A percentile compares a stretch with the other conserved stretches of the same genome.
These are phyloP conservation scores for Pichia sp. DNA, from an alignment of 1,139 yeast genomes.

Conservation along the genomic window DNA sequence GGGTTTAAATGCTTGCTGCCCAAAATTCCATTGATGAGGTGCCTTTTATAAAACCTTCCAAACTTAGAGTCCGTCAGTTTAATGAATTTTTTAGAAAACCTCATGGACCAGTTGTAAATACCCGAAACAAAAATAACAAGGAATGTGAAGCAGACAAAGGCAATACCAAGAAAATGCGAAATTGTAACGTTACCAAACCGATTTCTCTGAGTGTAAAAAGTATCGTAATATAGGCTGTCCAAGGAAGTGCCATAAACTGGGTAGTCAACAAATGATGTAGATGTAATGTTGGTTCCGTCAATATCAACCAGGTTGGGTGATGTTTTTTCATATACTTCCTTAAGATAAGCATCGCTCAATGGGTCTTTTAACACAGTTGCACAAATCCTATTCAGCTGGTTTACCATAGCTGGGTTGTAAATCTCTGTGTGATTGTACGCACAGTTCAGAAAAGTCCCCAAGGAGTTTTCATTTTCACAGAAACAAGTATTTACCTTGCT, in stretches of 20 bases:
- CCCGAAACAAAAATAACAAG: slow-evolving; percentile 34
- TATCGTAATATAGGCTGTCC: slow-evolving; percentile 25
- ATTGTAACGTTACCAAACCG: slow-evolving; percentile 32
- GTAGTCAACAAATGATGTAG: neutral
- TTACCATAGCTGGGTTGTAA: slow-evolving; percentile 1
- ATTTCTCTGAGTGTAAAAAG: slow-evolving; percentile 27
- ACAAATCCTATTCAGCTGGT: neutral
- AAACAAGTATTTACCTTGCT: slow-evolving; percentile 14
- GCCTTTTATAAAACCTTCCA: slow-evolving; percentile 33
- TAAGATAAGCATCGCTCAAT: too few relatives aligned
- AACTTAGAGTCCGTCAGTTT: slow-evolving; percentile 28
- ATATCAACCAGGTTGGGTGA: slow-evolving; percentile 25
- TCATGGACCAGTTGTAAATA: slow-evolving; percentile 34
- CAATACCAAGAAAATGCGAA: slow-evolving; percentile 42
- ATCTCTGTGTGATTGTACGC: neutral
- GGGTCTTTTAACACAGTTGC: neutral
- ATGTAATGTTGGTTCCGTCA: neutral
- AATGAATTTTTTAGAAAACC: slow-evolving; percentile 31
- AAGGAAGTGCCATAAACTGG: slow-evolving; percentile 14
- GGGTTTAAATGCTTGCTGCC: slow-evolving; percentile 33
- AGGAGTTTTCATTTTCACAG: slow-evolving; percentile 16
- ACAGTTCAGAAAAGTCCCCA: slow-evolving; percentile 10
- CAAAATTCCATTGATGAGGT: slow-evolving; percentile 42
- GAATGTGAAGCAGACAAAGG: slow-evolving; percentile 42
- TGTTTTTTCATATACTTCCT: slow-evolving; percentile 26